Conservation (phyloP, 140 eudicot genomes). For the Bidens hawaiensis region DNA sequence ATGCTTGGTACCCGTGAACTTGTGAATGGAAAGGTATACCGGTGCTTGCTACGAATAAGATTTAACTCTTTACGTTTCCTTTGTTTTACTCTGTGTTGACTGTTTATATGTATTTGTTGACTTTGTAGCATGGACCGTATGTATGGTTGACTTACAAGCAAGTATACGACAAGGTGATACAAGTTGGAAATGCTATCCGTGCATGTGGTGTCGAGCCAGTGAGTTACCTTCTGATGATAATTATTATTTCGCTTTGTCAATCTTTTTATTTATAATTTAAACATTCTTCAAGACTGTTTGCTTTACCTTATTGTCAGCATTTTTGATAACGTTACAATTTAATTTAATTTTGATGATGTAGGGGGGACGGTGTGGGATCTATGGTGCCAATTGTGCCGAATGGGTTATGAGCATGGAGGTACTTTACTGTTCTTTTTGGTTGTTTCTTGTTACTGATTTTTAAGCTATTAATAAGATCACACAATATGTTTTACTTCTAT, state of each 20-base stretch:
- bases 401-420: constrained; percentile 99
- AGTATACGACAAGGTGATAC: constrained; percentile 73
- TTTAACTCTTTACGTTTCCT: neutral
- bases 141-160: constrained; percentile 86
- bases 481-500: neutral
- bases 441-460: neutral
- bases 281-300: constrained; percentile 1
- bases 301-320: neutral
- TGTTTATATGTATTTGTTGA: constrained; percentile 1
- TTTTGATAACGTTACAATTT: neutral
- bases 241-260: neutral
- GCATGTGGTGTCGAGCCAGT: constrained; percentile 70
- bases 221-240: constrained; percentile 31
- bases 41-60: neutral
- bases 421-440: constrained; percentile 2
- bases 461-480: neutral
- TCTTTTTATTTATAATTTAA: neutral
- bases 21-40: constrained; percentile 76
- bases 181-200: constrained; percentile 83
- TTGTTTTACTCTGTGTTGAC: neutral
- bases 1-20: constrained; percentile 91
- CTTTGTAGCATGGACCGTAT: constrained; percentile 68
- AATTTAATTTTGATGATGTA: constrained; percentile 16
- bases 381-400: constrained; percentile 87
- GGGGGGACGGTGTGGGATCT: constrained; percentile 90